Percentiles rank a stretch among this genome's conserved stretches.
Evolutionary conservation across 345 rosid species (phyloP).

Genomic region (Eucalyptus shirleyi): DNA sequence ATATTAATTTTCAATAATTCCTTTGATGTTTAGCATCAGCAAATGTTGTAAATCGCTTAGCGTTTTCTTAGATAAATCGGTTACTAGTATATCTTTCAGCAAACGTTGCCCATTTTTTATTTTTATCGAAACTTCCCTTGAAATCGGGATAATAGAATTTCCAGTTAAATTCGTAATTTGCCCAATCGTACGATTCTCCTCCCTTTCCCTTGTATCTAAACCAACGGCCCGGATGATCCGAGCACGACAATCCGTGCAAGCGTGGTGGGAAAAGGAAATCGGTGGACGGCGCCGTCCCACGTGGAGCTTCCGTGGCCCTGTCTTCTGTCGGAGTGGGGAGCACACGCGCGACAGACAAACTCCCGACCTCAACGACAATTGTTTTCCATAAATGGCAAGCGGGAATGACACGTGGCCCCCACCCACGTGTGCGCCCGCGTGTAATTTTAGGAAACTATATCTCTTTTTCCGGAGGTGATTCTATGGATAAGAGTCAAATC

Average conservation of each 20-base stretch:
- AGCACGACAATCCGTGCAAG: neutral
- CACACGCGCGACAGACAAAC: neutral
- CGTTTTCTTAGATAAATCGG: neutral
- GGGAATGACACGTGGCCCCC: neutral
- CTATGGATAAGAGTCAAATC: neutral
- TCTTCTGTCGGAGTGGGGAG: neutral
- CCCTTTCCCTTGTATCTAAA: neutral
- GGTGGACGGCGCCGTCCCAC: neutral
- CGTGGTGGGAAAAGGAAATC: neutral
- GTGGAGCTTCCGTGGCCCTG: neutral
- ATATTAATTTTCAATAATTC: neutral
- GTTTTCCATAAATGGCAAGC: neutral
- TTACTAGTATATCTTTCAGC: neutral
- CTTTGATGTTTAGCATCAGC: neutral
- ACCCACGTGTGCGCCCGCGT: neutral
- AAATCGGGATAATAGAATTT: neutral
- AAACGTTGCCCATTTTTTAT: neutral
- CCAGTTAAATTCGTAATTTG: neutral
- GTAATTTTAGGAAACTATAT: neutral
- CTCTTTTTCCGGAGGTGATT: neutral
- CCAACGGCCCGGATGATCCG: neutral
- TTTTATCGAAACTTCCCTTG: neutral
- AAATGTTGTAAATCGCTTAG: neutral
- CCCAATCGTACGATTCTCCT: neutral
- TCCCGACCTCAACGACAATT: neutral